Evolutionary conservation across 2,329 filamentous ascomycete species (phyloP).

Genomic region (Knufia petricola): DNA sequence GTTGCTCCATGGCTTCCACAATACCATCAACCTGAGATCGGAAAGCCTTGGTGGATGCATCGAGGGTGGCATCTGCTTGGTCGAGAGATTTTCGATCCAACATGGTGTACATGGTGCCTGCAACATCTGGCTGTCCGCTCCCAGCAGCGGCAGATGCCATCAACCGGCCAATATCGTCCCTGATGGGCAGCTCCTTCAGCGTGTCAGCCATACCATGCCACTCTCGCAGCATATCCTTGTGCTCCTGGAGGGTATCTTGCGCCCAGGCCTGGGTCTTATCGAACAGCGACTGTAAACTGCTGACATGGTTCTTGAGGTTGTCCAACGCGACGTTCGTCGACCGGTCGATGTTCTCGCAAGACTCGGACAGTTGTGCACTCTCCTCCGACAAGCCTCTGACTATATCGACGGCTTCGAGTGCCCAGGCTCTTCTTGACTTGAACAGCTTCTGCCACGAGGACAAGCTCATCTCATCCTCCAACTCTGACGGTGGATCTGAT

Average conservation of each 20-base stretch:
- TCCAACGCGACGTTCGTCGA: slow-evolving; percentile 76
- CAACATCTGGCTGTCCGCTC: slow-evolving; percentile 6
- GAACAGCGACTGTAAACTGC: slow-evolving; percentile 35
- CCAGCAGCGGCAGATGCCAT: slow-evolving; percentile 22
- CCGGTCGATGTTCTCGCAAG: slow-evolving; percentile 66
- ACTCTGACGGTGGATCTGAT: slow-evolving; percentile 62
- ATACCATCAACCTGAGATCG: slow-evolving; percentile 13
- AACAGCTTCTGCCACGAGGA: slow-evolving; percentile 84
- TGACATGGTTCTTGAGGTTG: slow-evolving; percentile 50
- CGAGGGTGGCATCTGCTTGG: slow-evolving; percentile 14
- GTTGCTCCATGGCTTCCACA: slow-evolving; percentile 12
- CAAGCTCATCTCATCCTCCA: slow-evolving; percentile 68
- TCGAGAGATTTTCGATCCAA: slow-evolving; percentile 15
- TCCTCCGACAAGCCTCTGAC: slow-evolving; percentile 58
- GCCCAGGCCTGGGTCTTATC: slow-evolving; percentile 39
- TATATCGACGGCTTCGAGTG: slow-evolving; percentile 57
- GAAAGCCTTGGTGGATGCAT: slow-evolving; percentile 15
- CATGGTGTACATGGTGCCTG: slow-evolving; percentile 18
- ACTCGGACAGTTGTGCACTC: slow-evolving; percentile 36
- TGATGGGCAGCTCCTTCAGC: slow-evolving; percentile 34
- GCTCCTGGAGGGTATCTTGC: slow-evolving; percentile 35
- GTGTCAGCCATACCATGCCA: slow-evolving; percentile 32
- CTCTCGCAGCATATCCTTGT: slow-evolving; percentile 34
- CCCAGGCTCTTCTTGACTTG: slow-evolving; percentile 71
- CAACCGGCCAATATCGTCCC: slow-evolving; percentile 33